Conservation (phyloP, 805 yeast species). For the Candida pseudoglaebosa region DNA sequence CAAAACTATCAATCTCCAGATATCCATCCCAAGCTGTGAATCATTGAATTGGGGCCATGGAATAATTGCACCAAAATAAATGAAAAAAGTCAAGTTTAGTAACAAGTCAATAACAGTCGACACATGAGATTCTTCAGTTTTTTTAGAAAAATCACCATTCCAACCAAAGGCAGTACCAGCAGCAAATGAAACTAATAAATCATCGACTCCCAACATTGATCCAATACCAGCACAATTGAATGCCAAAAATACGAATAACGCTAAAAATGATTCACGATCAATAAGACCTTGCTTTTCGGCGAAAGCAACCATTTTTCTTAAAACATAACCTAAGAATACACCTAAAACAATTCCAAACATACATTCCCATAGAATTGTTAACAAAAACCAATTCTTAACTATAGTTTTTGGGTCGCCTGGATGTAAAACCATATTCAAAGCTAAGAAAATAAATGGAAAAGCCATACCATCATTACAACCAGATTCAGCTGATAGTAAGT, state of each 20-base stretch:
- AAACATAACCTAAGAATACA: slow-evolving; percentile 61
- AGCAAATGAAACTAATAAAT: slow-evolving; percentile 80
- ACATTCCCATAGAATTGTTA: slow-evolving; percentile 80
- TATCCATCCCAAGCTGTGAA: slow-evolving; percentile 54
- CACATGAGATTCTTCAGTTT: slow-evolving; percentile 81
- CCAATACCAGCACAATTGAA: slow-evolving; percentile 88
- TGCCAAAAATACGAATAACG: slow-evolving; percentile 77
- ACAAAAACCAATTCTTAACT: slow-evolving; percentile 73
- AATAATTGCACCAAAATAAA: slow-evolving; percentile 84
- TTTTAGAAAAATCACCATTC: slow-evolving; percentile 85
- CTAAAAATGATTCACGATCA: slow-evolving; percentile 85
- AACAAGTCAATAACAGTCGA: slow-evolving; percentile 86
- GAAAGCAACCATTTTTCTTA: slow-evolving; percentile 67
- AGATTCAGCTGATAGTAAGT: slow-evolving; percentile 78
- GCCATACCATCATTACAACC: slow-evolving; percentile 97
- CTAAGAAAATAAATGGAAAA: slow-evolving; percentile 77
- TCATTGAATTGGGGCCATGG: slow-evolving; percentile 84
- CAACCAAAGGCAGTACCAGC: slow-evolving; percentile 94
- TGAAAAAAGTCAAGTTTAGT: slow-evolving; percentile 79
- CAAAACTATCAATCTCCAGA: slow-evolving; percentile 76
- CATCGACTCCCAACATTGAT: slow-evolving; percentile 83
- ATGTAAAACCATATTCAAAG: slow-evolving; percentile 65
- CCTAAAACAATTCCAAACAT: slow-evolving; percentile 76
- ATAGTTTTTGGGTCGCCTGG: slow-evolving; percentile 63
- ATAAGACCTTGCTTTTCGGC: slow-evolving; percentile 68